Percentiles rank a stretch among this genome's conserved stretches.
Evolutionary conservation across 257 asterid species (phyloP).

Genomic region (Buddleja alternifolia): DNA sequence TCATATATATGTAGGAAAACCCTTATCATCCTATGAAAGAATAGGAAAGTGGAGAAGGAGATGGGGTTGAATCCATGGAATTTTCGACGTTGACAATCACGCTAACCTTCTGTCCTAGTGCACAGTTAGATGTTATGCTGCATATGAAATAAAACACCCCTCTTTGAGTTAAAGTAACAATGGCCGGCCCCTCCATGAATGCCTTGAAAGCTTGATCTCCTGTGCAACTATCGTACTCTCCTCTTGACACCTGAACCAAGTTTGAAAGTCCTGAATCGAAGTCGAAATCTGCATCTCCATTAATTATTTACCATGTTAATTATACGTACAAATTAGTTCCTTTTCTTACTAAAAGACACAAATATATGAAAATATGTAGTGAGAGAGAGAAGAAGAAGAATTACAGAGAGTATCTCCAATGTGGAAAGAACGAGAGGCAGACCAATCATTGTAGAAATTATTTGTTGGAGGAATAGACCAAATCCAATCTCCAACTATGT

Average conservation of each 20-base stretch:
- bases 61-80: neutral
- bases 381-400: neutral
- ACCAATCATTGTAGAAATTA: constrained; percentile 69
- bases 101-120: constrained; percentile 54
- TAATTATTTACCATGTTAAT: too few relatives aligned
- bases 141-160: constrained; percentile 65
- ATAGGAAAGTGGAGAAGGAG: too few relatives aligned
- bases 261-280: constrained; percentile 58
- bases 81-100: too few relatives aligned
- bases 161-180: constrained; percentile 33
- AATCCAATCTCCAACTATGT: constrained; percentile 61
- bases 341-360: too few relatives aligned
- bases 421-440: constrained; percentile 53
- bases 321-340: too few relatives aligned
- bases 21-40: too few relatives aligned
- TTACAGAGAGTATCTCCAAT: constrained; percentile 68
- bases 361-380: neutral
- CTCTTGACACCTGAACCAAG: constrained; percentile 58
- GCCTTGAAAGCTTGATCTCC: constrained; percentile 46
- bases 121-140: constrained; percentile 59
- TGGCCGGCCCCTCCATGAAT: constrained; percentile 52
- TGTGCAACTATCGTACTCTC: constrained; percentile 54
- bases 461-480: constrained; percentile 69
- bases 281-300: constrained; percentile 55
- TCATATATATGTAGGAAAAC: too few relatives aligned